Percentiles rank a stretch among this genome's conserved stretches.
These are phyloP conservation scores for Leccinum disarticulatum DNA, from an alignment of 768 basidiomycete genomes.

Conservation along the genomic window DNA sequence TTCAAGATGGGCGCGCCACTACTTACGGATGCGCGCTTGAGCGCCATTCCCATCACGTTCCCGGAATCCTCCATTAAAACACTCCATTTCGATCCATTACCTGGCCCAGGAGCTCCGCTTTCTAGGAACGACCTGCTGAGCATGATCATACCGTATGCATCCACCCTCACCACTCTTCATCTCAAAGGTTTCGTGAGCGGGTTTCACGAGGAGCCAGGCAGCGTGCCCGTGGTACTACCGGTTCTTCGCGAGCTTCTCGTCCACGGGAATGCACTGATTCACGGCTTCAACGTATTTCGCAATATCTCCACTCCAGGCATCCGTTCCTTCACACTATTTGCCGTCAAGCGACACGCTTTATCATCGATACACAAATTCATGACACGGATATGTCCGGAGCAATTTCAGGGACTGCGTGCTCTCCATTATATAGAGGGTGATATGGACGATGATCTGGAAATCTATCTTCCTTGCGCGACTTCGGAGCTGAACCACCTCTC, in stretches of 20 bases:
- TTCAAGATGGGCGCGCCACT: slow-evolving; percentile 33
- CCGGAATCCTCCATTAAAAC: slow-evolving; percentile 28
- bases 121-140: slow-evolving; percentile 28
- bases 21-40: slow-evolving; percentile 33
- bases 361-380: slow-evolving; percentile 38
- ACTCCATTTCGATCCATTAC: slow-evolving; percentile 36
- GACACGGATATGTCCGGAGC: slow-evolving; percentile 35
- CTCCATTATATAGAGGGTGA: slow-evolving; percentile 37
- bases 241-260: slow-evolving; percentile 30
- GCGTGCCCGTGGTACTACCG: slow-evolving; percentile 32
- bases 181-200: slow-evolving; percentile 34
- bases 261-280: slow-evolving; percentile 32
- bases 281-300: slow-evolving; percentile 36
- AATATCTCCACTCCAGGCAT: slow-evolving; percentile 34
- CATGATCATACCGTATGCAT: slow-evolving; percentile 29
- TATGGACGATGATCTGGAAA: slow-evolving; percentile 36
- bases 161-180: slow-evolving; percentile 32
- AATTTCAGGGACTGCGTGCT: slow-evolving; percentile 32
- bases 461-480: slow-evolving; percentile 33
- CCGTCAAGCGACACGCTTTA: slow-evolving; percentile 28
- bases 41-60: slow-evolving; percentile 33
- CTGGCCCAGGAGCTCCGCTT: slow-evolving; percentile 30
- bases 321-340: slow-evolving; percentile 25
- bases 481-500: slow-evolving; percentile 37
- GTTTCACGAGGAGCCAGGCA: slow-evolving; percentile 33